Evolutionary conservation across 1,284 basidiomycete species (phyloP).

Genomic region (Ceratobasidium sp.): DNA sequence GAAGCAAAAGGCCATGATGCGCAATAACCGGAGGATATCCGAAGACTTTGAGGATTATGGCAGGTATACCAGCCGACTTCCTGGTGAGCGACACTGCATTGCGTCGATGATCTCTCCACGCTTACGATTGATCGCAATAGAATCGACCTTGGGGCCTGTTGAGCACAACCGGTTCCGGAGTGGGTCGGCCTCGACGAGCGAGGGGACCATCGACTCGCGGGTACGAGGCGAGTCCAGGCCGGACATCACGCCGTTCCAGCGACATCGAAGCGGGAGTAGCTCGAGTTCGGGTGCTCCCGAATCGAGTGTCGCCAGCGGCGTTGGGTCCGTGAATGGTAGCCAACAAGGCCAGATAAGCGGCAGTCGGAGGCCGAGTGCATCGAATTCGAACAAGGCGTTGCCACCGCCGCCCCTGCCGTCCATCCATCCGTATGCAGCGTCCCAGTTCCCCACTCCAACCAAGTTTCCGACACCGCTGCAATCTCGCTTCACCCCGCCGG

Average conservation of each 20-base stretch:
- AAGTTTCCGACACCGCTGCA: conserved; percentile 28
- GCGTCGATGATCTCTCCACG: not conserved
- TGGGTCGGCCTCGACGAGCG: conserved; percentile 37
- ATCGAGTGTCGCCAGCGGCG: conserved; percentile 32
- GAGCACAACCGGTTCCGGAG: conserved; percentile 27
- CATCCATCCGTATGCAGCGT: conserved; percentile 1
- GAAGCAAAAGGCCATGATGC: conserved; percentile 46
- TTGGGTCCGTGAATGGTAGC: conserved; percentile 9
- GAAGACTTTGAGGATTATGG: conserved; percentile 40
- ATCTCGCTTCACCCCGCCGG: conserved; percentile 13
- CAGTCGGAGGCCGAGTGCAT: conserved; percentile 1
- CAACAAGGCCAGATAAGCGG: not conserved
- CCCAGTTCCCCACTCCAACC: conserved; percentile 22
- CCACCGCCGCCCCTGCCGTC: not conserved
- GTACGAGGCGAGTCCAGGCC: conserved; percentile 49
- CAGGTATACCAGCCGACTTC: conserved; percentile 4
- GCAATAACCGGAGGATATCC: conserved; percentile 45
- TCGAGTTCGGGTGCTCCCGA: conserved; percentile 27
- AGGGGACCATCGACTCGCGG: conserved; percentile 59
- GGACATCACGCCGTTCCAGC: not conserved
- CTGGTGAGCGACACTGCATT: conserved; percentile 21
- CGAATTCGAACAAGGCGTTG: conserved; percentile 7
- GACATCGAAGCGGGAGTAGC: conserved; percentile 36
- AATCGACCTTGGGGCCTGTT: conserved; percentile 5
- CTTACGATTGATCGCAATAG: not conserved